Conservation (phyloP, 1,284 basidiomycete species). For the Ustilago curta region DNA sequence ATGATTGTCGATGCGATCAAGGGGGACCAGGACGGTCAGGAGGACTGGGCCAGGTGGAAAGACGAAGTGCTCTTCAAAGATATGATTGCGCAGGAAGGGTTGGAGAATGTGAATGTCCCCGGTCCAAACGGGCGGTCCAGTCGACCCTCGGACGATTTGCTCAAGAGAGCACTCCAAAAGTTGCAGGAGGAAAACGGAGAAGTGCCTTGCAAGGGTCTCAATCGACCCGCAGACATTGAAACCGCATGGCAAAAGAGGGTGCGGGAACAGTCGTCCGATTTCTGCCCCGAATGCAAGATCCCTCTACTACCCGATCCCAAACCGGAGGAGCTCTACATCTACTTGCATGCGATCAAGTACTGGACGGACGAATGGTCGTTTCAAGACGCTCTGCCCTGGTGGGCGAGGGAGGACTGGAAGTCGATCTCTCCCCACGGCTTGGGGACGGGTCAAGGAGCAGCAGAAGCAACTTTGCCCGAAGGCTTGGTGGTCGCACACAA, state of each 20-base stretch:
- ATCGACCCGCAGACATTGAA: conserved; percentile 46
- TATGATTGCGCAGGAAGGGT: conserved; percentile 57
- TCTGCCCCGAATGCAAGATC: conserved; percentile 64
- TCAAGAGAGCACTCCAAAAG: conserved; percentile 36
- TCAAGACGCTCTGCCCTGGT: conserved; percentile 67
- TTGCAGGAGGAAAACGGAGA: conserved; percentile 35
- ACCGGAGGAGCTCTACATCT: conserved; percentile 66
- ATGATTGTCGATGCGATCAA: conserved; percentile 66
- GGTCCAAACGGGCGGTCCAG: conserved; percentile 61
- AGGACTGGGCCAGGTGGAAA: conserved; percentile 67
- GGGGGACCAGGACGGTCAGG: conserved; percentile 63
- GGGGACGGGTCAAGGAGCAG: conserved; percentile 8
- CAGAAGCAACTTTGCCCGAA: conserved; percentile 31
- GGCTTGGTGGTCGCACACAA: conserved; percentile 25
- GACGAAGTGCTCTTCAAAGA: conserved; percentile 66
- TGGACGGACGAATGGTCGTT: conserved; percentile 67
- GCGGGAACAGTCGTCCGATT: conserved; percentile 43
- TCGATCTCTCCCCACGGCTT: conserved; percentile 21
- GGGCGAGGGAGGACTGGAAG: conserved; percentile 62
- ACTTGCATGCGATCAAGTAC: conserved; percentile 69
- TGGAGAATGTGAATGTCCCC: conserved; percentile 58
- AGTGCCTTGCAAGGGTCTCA: conserved; percentile 37
- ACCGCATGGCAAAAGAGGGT: conserved; percentile 51
- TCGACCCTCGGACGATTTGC: conserved; percentile 43
- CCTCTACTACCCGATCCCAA: conserved; percentile 64